A percentile compares a stretch with the other conserved stretches of the same genome.
Evolutionary conservation across 176 grass and related monocot species (phyloP).

Genomic region (Alopecurus myosuroides): DNA sequence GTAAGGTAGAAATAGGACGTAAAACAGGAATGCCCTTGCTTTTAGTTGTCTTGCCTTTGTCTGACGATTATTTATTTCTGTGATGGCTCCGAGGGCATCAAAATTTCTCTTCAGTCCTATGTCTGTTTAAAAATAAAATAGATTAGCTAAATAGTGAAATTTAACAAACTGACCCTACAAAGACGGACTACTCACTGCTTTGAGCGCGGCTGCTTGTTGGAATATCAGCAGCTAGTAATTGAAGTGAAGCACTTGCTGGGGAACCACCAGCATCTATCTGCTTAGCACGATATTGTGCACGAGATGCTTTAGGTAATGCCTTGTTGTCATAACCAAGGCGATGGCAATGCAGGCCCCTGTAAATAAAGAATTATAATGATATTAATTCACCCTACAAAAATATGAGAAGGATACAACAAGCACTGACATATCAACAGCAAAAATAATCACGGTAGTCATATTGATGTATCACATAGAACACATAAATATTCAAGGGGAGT

Average conservation of each 20-base stretch:
- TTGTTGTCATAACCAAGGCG: constrained; percentile 87
- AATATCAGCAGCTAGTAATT: constrained; percentile 32
- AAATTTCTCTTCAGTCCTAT: constrained; percentile 49
- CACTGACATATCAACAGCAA: constrained; percentile 21
- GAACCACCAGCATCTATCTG: constrained; percentile 16
- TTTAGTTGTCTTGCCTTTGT: constrained; percentile 24
- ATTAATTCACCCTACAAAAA: constrained; percentile 12
- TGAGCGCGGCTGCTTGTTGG: constrained; percentile 27
- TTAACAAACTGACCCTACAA: constrained; percentile 8
- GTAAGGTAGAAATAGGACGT: not conserved
- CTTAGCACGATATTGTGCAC: constrained; percentile 33
- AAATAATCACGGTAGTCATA: not conserved
- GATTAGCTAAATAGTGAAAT: constrained; percentile 32
- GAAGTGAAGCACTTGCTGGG: constrained; percentile 11
- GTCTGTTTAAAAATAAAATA: constrained; percentile 35
- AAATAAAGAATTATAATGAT: constrained; percentile 9
- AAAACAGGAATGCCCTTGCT: not conserved
- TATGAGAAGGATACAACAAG: not conserved
- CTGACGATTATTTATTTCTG: constrained; percentile 31
- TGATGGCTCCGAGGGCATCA: constrained; percentile 12
- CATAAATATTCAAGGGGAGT: not conserved
- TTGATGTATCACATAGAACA: constrained; percentile 3
- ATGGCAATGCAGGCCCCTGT: constrained; percentile 81
- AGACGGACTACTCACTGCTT: constrained; percentile 26
- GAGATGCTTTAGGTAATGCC: constrained; percentile 48